A percentile compares a stretch with the other conserved stretches of the same genome.
Evolutionary conservation across 2,329 filamentous ascomycete genomes (phyloP).

Genomic region (Macroventuria anomochaeta): DNA sequence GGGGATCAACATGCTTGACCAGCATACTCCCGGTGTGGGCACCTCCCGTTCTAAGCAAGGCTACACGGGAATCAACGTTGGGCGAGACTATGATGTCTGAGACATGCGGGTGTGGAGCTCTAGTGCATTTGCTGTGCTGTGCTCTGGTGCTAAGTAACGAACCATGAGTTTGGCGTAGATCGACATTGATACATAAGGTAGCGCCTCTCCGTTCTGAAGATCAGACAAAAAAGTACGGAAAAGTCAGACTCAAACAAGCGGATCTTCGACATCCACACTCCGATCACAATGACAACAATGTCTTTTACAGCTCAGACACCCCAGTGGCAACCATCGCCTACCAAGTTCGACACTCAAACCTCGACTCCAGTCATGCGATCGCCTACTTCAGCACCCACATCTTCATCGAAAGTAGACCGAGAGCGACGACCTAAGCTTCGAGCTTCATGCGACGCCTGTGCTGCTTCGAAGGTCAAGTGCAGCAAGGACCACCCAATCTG

Average conservation of each 20-base stretch:
- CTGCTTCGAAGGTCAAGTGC: slow-evolving; percentile 49
- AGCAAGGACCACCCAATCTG: slow-evolving; percentile 46
- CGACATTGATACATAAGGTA: slow-evolving; percentile 15
- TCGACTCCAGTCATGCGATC: slow-evolving; percentile 22
- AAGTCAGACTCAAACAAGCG: slow-evolving; percentile 1
- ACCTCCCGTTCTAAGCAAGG: slow-evolving; percentile 10
- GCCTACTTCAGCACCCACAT: slow-evolving; percentile 31
- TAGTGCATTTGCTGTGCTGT: slow-evolving; percentile 5
- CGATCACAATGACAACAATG: slow-evolving; percentile 23
- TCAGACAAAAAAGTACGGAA: slow-evolving; percentile 1
- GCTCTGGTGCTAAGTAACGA: neutral
- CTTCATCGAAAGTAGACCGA: slow-evolving; percentile 18
- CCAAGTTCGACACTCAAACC: slow-evolving; percentile 10
- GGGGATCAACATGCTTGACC: slow-evolving; percentile 9
- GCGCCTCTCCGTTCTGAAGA: neutral
- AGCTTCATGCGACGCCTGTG: slow-evolving; percentile 47
- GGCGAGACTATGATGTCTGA: slow-evolving; percentile 17
- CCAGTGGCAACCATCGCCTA: slow-evolving; percentile 30
- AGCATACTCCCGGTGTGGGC: slow-evolving; percentile 17
- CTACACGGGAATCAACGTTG: slow-evolving; percentile 17
- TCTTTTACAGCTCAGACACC: slow-evolving; percentile 30
- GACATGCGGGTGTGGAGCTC: slow-evolving; percentile 16
- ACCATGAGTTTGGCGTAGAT: slow-evolving; percentile 2
- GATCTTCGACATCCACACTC: slow-evolving; percentile 4
- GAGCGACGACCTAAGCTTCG: slow-evolving; percentile 41